Base-by-base conservation (phyloP, 805 yeast genomes). In the Saturnispora quitensis region DNA sequence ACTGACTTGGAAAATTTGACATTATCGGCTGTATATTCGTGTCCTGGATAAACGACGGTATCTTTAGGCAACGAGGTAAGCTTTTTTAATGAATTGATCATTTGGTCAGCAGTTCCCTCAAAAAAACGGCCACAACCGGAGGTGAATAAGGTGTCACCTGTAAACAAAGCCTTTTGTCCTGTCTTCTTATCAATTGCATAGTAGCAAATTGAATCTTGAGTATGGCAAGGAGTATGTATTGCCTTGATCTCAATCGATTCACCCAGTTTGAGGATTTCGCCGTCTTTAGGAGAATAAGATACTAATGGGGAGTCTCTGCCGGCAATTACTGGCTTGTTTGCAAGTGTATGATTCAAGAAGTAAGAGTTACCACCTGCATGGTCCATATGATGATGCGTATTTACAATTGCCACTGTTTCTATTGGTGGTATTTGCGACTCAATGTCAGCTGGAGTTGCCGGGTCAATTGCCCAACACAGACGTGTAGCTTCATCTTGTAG, bases 81-180 rank as follows among this genome's bases (percentile, higher is more conserved):
- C 18, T 70, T 65, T 59, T 80, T 81, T 60, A 93, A 73, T 0
- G 95, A 77, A 1, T 58, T 56, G 58, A 84, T 77, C 99, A 93
- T 93, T 63, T 93, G 84, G 40, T 67, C 68, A 0, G 90, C 89
- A 12, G 76, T 73, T 2, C 99, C 99, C 69, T 93, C 99, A 64
- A 93, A 93, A 68, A 93, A 93, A 50, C 98, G 75, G 10, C 99
- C 99, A 65, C 97, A 90, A 2, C 99, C 99, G 43, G 91, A 87
- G 44, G 79, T 86, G 69, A 93, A 93, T 43, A 93, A 72, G 0
- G 99, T 93, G 68, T 93, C 99, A 12, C 99, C 99, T 0, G 97
- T 88, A 69, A 93, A 89, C 2, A 93, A 89, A 3, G 85, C 89
- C 56, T 73, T 74, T 58, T 89, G 80, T 34, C 73, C 75, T 0